These are phyloP conservation scores for Jacaranda copaia DNA, from an alignment of 257 asterid genomes.

Conservation along the genomic window DNA sequence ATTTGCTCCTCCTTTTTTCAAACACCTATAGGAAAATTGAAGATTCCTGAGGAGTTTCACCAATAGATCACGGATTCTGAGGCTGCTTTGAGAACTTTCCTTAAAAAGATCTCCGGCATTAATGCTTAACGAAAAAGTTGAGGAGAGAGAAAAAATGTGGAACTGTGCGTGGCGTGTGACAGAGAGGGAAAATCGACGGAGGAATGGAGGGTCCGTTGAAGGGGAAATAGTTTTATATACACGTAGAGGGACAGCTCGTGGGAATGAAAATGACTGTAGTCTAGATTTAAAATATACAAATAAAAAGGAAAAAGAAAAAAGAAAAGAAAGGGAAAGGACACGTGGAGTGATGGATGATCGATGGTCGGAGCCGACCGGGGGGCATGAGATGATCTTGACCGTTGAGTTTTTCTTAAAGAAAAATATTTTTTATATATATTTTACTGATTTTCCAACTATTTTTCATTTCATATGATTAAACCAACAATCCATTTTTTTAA, in stretches of 20 bases:
- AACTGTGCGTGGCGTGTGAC: constrained; percentile 34
- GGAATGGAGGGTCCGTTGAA: constrained; percentile 25
- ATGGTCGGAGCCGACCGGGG: neutral
- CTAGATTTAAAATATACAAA: neutral
- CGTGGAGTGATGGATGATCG: constrained; percentile 23
- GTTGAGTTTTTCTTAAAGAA: neutral
- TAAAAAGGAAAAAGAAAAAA: neutral
- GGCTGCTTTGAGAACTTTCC: constrained; percentile 35
- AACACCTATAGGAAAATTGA: constrained; percentile 26
- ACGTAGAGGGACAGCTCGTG: constrained; percentile 18
- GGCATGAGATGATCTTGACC: neutral
- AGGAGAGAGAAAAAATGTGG: constrained; percentile 11
- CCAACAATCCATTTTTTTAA: neutral
- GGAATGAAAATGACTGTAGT: constrained; percentile 36
- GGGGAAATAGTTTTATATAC: constrained; percentile 9
- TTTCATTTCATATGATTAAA: neutral
- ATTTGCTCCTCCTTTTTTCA: neutral
- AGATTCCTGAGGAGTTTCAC: constrained; percentile 31
- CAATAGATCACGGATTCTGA: constrained; percentile 22
- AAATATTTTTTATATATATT: neutral
- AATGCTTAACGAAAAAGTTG: constrained; percentile 22
- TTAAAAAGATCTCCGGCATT: constrained; percentile 21
- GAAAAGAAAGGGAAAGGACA: neutral
- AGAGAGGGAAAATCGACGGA: constrained; percentile 40
- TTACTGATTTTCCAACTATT: neutral